Percentiles rank a stretch among this genome's conserved stretches.
phyloP scores from a whole-genome alignment of 176 grass and related monocot species.

The Hordeum marinum region DNA sequence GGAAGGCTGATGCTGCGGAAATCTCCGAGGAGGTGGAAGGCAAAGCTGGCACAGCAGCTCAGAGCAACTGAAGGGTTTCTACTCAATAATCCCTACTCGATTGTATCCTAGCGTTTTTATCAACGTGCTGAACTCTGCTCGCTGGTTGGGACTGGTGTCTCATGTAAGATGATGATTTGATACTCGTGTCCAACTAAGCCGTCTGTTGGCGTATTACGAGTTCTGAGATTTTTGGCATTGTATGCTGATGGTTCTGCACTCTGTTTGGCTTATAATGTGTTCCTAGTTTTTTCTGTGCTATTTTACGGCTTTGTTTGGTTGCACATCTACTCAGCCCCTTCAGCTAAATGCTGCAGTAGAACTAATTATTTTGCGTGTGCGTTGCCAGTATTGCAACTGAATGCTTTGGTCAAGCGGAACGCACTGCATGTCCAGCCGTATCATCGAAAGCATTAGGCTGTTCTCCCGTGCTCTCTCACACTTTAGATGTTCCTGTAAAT shows the following conservation, averaged over 20 bases:
- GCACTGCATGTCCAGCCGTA: too few relatives aligned
- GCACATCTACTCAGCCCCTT: not conserved
- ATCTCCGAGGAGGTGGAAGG: slow-evolving; percentile 15
- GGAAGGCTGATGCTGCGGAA: slow-evolving; percentile 19
- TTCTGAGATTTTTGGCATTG: slow-evolving; percentile 14
- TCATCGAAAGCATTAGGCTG: too few relatives aligned
- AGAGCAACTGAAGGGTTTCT: slow-evolving; percentile 32
- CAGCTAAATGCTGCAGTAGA: too few relatives aligned
- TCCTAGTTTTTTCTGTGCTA: not conserved
- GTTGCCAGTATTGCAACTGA: too few relatives aligned
- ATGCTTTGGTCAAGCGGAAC: too few relatives aligned
- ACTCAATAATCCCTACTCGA: not conserved
- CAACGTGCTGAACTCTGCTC: slow-evolving; percentile 13
- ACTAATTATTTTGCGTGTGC: too few relatives aligned
- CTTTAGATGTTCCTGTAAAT: too few relatives aligned
- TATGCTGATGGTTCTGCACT: not conserved
- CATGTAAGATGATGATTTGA: slow-evolving; percentile 12
- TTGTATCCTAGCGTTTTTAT: slow-evolving; percentile 25
- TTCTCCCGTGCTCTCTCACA: too few relatives aligned
- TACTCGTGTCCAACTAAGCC: slow-evolving; percentile 5
- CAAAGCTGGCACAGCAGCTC: slow-evolving; percentile 20
- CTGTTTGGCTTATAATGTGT: not conserved
- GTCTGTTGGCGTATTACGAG: slow-evolving; percentile 15
- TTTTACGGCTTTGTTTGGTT: not conserved
- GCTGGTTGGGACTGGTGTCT: not conserved